Conservation (phyloP, 2,329 filamentous ascomycete species). For the Hortaea sp. region DNA sequence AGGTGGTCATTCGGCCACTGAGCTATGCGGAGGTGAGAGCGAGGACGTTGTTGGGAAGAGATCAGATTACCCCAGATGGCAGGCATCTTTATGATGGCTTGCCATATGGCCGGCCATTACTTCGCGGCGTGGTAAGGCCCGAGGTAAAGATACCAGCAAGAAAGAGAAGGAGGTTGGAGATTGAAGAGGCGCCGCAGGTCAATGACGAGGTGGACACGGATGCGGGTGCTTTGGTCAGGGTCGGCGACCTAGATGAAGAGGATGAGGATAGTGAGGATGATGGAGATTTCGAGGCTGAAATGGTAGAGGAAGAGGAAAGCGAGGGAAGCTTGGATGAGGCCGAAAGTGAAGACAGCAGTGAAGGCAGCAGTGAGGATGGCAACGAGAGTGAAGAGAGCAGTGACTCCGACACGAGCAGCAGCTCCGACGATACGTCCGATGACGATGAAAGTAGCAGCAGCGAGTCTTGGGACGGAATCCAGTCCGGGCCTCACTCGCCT, state of each 20-base stretch:
- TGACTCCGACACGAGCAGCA: neutral
- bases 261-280: constrained; percentile 14
- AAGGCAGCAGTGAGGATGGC: constrained; percentile 1
- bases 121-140: constrained; percentile 39
- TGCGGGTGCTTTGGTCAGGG: constrained; percentile 5
- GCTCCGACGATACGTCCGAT: constrained; percentile 7
- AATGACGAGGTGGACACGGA: constrained; percentile 32
- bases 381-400: constrained; percentile 6
- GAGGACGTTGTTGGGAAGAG: constrained; percentile 62
- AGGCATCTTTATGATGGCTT: constrained; percentile 77
- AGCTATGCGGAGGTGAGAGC: constrained; percentile 63
- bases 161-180: constrained; percentile 22
- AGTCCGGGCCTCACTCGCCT: neutral
- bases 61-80: constrained; percentile 71
- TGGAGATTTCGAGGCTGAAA: constrained; percentile 6
- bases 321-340: constrained; percentile 3
- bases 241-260: constrained; percentile 10
- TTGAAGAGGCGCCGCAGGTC: constrained; percentile 28
- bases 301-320: constrained; percentile 5
- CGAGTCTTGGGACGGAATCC: constrained; percentile 13
- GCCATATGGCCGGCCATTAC: constrained; percentile 65
- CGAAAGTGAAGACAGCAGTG: constrained; percentile 1
- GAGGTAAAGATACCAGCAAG: constrained; percentile 27
- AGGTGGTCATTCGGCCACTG: constrained; percentile 72
- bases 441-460: constrained; percentile 5